Base-by-base conservation (phyloP, 768 basidiomycete genomes). In the Grammothele lineata region DNA sequence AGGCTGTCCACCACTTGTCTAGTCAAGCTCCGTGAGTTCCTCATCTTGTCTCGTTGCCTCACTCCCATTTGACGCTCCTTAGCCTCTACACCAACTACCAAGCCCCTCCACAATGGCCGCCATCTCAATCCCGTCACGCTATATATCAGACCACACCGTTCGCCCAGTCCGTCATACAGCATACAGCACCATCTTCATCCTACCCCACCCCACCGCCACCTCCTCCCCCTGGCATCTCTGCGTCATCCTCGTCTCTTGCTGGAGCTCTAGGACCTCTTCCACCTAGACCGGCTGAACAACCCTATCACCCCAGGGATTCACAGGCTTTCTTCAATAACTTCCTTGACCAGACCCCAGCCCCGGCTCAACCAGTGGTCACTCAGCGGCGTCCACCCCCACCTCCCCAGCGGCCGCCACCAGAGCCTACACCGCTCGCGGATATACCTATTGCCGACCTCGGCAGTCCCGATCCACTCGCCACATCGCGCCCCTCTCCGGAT, bases 191-290 rank as follows among this genome's bases (percentile, higher is more conserved):
- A n/a, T 72, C 72, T 15, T 69, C 73, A 3, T 74, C 79, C 2
- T 89, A 89, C 65, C 86, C 85, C 2, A 86, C 85, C 1, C 83
- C 83, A 19, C 83, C 67, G 7, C 80, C 79, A 15, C 83, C n/a
- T n/a, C n/a, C n/a, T n/a, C n/a, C n/a, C n/a, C n/a, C 83, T 1
- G 74, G 75, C 11, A 79, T 85, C 33, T 75, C 69, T 30, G 70
- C 74, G n/a, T 78, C 76, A 1, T 85, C 86, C 1, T 89, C 87
- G 14, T 89, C 87, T 11, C 76, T 88, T 46, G 87, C 87, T 4
- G 74, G 73, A 61, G 88, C 88, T 3, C 74, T 91, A 19, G 85
- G 83, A 5, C 65, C 70, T 34, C 71, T 69, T 5, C 64, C 57
- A 23, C 62, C 64, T 2, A 62, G 41, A 38, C 60, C 59, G 14